A percentile compares a stretch with the other conserved stretches of the same genome.
These are phyloP conservation scores for Suhomyces ambrosiae DNA, from an alignment of 1,139 yeast genomes.

Conservation along the genomic window DNA sequence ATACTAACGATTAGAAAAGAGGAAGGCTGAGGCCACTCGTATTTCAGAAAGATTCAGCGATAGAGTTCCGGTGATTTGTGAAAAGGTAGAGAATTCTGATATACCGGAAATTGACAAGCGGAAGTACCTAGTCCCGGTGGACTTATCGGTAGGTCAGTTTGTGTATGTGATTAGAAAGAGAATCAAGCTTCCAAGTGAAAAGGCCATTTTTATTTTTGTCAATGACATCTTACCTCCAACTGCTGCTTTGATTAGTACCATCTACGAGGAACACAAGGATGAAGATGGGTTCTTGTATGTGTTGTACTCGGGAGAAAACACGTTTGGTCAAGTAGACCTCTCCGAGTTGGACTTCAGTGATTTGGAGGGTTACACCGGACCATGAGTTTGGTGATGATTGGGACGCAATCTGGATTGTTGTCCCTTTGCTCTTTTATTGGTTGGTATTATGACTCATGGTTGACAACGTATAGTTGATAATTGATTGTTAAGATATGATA, in stretches of 20 bases:
- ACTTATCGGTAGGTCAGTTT: conserved; percentile 95
- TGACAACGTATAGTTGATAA: conserved; percentile 1
- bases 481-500: conserved; percentile 1
- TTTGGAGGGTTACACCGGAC: conserved; percentile 17
- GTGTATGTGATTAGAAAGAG: conserved; percentile 96
- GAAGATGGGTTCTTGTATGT: conserved; percentile 96
- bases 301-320: conserved; percentile 85
- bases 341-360: conserved; percentile 30
- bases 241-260: conserved; percentile 92
- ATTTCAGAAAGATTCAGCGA: conserved; percentile 88
- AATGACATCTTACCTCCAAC: conserved; percentile 97
- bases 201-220: conserved; percentile 95
- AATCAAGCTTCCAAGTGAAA: conserved; percentile 92
- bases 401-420: not conserved
- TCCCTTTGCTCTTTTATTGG: not conserved
- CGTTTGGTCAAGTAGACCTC: conserved; percentile 62
- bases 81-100: conserved; percentile 95
- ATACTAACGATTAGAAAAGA: conserved; percentile 61
- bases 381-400: conserved; percentile 1
- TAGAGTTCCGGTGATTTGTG: conserved; percentile 96
- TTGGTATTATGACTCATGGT: conserved; percentile 1
- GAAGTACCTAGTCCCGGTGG: conserved; percentile 94
- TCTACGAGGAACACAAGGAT: conserved; percentile 95
- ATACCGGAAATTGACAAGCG: conserved; percentile 96
- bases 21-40: conserved; percentile 94